Evolutionary conservation across 805 yeast genomes (phyloP), one percentile per base, ranked within the genome.

Genomic region (Helenozyma rhizophorensis): DNA sequence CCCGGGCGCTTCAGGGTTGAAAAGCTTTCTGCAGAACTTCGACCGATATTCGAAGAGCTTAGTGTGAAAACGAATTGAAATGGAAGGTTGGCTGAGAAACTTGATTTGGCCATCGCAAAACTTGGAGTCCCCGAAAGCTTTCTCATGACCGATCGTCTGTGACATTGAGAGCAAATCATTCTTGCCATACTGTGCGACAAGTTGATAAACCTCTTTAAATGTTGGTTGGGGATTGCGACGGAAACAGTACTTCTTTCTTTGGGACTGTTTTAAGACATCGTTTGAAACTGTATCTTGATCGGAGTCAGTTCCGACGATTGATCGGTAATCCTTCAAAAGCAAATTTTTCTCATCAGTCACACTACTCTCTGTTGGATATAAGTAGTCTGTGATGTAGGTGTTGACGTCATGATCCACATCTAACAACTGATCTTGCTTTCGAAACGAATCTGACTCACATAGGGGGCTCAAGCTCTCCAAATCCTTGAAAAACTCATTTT

Each of bases 381-480:
- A 30, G 36, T 49, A 62, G 24, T 54, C 58, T 4, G 59, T 34
- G 12, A 52, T 37, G 40, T 62, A 65, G 8, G 58, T 47, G 18
- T 47, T 46, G n/a, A 26, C 18, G 7, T 45, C 39, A 25, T 55
- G 57, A 25, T 56, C 62, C 1, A 51, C 39, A 18, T 56, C 52
- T n/a, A 70, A 48, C 9, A 71, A 39, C 27, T 70, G 71, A n/a
- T 58, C 54, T 34, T 66, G 72, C 32, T 67, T 66, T 25, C 72
- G 45, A 40, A 48, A 56, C 6, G 37, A 25, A 28, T 60, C 52
- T 1, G 47, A 36, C 21, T 63, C 69, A 6, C 31, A 30, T 10
- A 76, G 42, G 0, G 79, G 77, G 5, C 85, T 78, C 25, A 80
- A 58, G 25, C 62, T 60, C 7, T 68, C 68, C 45, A 83, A 63